A percentile compares a stretch with the other conserved stretches of the same genome.
Evolutionary conservation across 139 green algal genomes (phyloP).

Genomic region (Zygnema circumcarinatum): DNA sequence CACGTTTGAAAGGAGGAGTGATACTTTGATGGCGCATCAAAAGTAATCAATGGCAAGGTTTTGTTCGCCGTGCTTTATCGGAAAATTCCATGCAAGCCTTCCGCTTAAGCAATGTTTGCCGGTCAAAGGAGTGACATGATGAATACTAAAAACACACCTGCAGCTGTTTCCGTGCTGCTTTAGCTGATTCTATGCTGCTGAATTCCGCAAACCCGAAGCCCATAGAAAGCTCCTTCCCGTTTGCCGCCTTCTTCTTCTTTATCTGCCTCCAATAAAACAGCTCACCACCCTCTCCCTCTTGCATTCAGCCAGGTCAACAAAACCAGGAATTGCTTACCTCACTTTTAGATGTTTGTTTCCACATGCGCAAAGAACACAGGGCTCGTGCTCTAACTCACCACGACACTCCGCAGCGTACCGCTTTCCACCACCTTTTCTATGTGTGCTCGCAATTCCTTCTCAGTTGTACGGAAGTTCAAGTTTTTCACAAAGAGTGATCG

Average conservation of each 20-base stretch:
- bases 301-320: constrained; percentile 24
- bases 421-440: constrained; percentile 64
- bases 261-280: constrained; percentile 45
- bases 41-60: no score
- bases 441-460: constrained; percentile 74
- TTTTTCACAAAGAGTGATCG: constrained; percentile 91
- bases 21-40: no score
- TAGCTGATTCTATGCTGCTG: constrained; percentile 71
- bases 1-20: no score
- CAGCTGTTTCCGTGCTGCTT: constrained; percentile 72
- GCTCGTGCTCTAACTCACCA: no score
- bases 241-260: constrained; percentile 53
- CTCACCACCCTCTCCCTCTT: background rate
- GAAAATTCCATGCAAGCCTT: no score
- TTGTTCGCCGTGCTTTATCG: no score
- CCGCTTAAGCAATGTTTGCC: no score
- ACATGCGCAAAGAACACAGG: no score
- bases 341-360: background rate
- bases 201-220: constrained; percentile 81
- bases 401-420: constrained; percentile 5
- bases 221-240: constrained; percentile 62
- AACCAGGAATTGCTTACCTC: background rate
- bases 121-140: no score
- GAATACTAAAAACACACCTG: constrained; percentile 53
- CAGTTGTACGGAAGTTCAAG: constrained; percentile 85